These are phyloP conservation scores for Knoxdaviesia capensis DNA, from an alignment of 2,329 filamentous ascomycete species.

Conservation along the genomic window DNA sequence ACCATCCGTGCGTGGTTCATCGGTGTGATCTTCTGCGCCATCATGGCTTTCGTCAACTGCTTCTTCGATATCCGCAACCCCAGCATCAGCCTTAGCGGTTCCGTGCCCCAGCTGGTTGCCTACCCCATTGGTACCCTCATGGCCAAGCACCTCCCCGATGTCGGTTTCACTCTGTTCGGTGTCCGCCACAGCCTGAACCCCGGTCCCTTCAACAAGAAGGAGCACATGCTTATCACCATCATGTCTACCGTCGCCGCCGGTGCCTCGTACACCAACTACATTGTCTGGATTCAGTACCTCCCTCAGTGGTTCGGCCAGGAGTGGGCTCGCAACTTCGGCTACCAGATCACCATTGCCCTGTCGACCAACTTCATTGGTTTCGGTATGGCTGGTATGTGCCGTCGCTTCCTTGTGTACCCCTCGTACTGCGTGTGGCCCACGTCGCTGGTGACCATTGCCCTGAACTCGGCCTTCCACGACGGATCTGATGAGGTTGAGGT, in stretches of 20 bases:
- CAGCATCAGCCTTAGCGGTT: slow-evolving; percentile 14
- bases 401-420: slow-evolving; percentile 27
- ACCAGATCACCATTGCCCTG: slow-evolving; percentile 23
- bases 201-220: slow-evolving; percentile 30
- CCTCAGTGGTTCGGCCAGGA: slow-evolving; percentile 23
- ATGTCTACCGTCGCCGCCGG: slow-evolving; percentile 31
- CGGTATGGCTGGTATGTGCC: slow-evolving; percentile 24
- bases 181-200: slow-evolving; percentile 22
- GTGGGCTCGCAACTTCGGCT: slow-evolving; percentile 20
- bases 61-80: slow-evolving; percentile 17
- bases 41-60: slow-evolving; percentile 14
- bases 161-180: slow-evolving; percentile 19
- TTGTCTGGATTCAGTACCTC: slow-evolving; percentile 24
- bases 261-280: slow-evolving; percentile 21
- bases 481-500: slow-evolving; percentile 8
- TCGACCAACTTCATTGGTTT: slow-evolving; percentile 31
- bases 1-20: slow-evolving; percentile 16
- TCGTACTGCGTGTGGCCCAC: slow-evolving; percentile 29
- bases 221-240: slow-evolving; percentile 32
- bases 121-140: slow-evolving; percentile 25
- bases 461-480: slow-evolving; percentile 20
- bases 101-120: slow-evolving; percentile 16
- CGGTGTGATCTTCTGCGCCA: slow-evolving; percentile 12
- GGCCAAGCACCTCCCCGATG: slow-evolving; percentile 29
- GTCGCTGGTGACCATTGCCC: slow-evolving; percentile 22